These are phyloP conservation scores for Lactifluus piperatus DNA, from an alignment of 768 basidiomycete species.

Conservation along the genomic window DNA sequence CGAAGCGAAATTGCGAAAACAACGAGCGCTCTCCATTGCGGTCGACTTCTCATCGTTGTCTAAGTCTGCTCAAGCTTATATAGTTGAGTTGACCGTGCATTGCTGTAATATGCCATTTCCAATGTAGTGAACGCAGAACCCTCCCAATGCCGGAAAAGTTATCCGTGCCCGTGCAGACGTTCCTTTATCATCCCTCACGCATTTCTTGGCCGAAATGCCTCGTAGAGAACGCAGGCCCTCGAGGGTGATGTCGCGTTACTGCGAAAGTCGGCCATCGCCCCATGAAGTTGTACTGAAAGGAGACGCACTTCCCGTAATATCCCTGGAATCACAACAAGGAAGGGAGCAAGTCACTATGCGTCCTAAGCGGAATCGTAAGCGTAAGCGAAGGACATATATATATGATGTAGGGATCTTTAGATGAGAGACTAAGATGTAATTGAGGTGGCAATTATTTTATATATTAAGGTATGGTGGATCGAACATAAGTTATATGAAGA, in stretches of 20 bases:
- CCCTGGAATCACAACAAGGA: background rate
- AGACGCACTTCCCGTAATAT: background rate
- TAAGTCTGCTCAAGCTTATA: constrained; percentile 20
- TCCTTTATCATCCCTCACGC: background rate
- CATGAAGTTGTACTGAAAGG: constrained; percentile 7
- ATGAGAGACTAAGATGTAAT: no score
- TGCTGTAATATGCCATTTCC: background rate
- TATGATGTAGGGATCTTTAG: no score
- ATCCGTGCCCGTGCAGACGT: background rate
- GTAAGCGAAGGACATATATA: constrained; percentile 14
- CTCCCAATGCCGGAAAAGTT: background rate
- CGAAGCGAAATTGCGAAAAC: constrained; percentile 23
- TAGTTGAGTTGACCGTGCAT: constrained; percentile 19
- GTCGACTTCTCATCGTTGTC: constrained; percentile 26
- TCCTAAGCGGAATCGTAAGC: background rate
- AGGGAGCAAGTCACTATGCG: background rate
- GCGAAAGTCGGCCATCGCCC: constrained; percentile 1
- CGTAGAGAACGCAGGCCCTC: background rate
- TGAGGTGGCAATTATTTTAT: no score
- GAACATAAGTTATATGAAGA: no score
- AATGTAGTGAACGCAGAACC: constrained; percentile 3
- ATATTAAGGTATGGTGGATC: no score
- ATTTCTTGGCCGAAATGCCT: constrained; percentile 11
- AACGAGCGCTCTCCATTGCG: constrained; percentile 24
- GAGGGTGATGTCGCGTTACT: background rate